Percentiles rank a stretch among this genome's conserved stretches.
phyloP scores from a whole-genome alignment of 768 basidiomycete species.

The Lentinula raphanica region DNA sequence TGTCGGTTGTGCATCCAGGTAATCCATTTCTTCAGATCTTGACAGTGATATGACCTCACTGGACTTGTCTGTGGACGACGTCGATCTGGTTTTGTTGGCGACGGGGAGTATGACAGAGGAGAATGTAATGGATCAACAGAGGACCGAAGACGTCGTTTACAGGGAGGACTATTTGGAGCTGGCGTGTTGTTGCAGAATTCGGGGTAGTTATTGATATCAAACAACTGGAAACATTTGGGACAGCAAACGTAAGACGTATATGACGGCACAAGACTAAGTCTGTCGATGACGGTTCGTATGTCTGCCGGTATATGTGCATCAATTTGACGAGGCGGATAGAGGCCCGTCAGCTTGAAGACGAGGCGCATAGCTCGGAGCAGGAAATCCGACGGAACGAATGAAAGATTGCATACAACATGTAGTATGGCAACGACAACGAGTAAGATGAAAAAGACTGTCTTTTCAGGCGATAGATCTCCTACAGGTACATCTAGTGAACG shows the following conservation, averaged over 20 bases:
- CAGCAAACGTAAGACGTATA: constrained; percentile 20
- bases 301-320: constrained; percentile 11
- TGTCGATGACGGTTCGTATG: constrained; percentile 14
- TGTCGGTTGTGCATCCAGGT: constrained; percentile 18
- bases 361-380: background rate
- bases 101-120: too few relatives aligned
- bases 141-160: constrained; percentile 9
- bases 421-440: background rate
- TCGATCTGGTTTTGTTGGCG: too few relatives aligned
- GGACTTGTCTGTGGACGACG: too few relatives aligned
- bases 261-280: constrained; percentile 14
- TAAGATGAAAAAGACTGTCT: background rate
- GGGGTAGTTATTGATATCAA: constrained; percentile 15
- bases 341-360: too few relatives aligned
- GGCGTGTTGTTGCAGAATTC: constrained; percentile 16
- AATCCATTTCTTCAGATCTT: constrained; percentile 24
- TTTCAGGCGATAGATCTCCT: too few relatives aligned
- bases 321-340: too few relatives aligned
- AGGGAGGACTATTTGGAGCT: constrained; percentile 12
- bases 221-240: constrained; percentile 20
- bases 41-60: constrained; percentile 16
- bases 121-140: background rate
- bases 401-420: background rate
- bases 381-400: background rate
- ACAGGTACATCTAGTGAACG: too few relatives aligned